These are phyloP conservation scores for Pythium aphanidermatum DNA, from an alignment of 352 stramenopile species.

Conservation along the genomic window DNA sequence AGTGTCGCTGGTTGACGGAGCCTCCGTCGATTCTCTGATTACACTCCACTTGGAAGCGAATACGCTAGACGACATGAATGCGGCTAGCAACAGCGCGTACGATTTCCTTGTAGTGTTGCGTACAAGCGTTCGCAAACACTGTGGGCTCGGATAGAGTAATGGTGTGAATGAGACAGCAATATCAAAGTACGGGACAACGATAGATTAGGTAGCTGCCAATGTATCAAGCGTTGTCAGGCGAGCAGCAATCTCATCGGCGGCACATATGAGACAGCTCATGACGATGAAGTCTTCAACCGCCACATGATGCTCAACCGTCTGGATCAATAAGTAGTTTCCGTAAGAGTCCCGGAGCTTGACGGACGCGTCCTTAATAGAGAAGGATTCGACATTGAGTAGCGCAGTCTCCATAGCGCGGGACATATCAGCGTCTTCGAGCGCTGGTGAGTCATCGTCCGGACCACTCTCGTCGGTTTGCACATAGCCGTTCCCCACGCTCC, in stretches of 20 bases:
- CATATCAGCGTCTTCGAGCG: background rate
- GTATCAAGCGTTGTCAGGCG: slow-evolving; percentile 46
- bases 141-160: no score
- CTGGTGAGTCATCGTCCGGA: background rate
- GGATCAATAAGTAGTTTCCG: slow-evolving; percentile 34
- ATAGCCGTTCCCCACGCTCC: no score
- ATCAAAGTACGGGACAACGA: no score
- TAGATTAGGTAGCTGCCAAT: slow-evolving; percentile 33
- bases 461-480: background rate
- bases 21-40: no score
- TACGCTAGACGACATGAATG: no score
- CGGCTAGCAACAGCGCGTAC: no score
- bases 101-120: no score
- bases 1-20: no score
- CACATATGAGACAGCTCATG: slow-evolving; percentile 62
- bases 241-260: slow-evolving; percentile 41
- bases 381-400: slow-evolving; percentile 50
- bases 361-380: slow-evolving; percentile 43
- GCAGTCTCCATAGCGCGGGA: slow-evolving; percentile 19
- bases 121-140: no score
- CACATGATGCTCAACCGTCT: slow-evolving; percentile 26
- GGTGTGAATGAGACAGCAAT: no score
- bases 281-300: slow-evolving; percentile 59
- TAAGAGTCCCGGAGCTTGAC: slow-evolving; percentile 43
- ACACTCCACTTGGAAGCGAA: no score